Base-by-base conservation (phyloP, 371 early-diverging fungal species). In the Lichtheimia ramosa region DNA sequence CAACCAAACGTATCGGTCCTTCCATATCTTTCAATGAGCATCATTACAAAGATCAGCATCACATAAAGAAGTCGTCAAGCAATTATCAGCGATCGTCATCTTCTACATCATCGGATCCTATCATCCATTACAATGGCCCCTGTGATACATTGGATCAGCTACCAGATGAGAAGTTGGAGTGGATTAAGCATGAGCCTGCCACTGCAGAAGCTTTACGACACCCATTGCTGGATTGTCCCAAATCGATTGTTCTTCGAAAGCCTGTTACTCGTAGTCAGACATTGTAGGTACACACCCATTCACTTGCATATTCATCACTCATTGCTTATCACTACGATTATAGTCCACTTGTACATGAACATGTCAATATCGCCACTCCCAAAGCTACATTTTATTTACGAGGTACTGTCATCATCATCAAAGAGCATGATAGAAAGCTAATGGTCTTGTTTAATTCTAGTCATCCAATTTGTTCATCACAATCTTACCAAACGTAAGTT, bases 41-140 rank as follows among this genome's bases (percentile, higher is more conserved):
- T 10, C 34, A 34, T 34, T 34, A 34, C 34, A 34, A 34, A 34
- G 34, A 34, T 34, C 34, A n/a, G n/a, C n/a, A 34, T 34, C 34
- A 34, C 2, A 34, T 34, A 34, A 34, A 34, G 34, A 34, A 34
- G 10, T 10, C 34, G 10, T 0, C 34, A 34, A 34, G 34, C 34
- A 34, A 34, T 34, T 8, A 8, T 34, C 34, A 34, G 12, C 55
- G 25, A 54, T 27, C 48, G 48, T 14, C 23, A 43, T 18, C 43
- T 51, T 50, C 16, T 8, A 46, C 55, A 46, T 46, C 53, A 48
- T 57, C 52, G 8, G 74, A 70, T 16, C 76, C 79, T 1, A 56
- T 72, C 5, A 57, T 79, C 1, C 70, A 79, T 46, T 75, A 79
- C 48, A 75, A 79, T 56, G 79, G 79, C 0, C 68, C 70, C 0